Conservation (phyloP, 495 filamentous ascomycete genomes). For the Xylaria longipes region DNA sequence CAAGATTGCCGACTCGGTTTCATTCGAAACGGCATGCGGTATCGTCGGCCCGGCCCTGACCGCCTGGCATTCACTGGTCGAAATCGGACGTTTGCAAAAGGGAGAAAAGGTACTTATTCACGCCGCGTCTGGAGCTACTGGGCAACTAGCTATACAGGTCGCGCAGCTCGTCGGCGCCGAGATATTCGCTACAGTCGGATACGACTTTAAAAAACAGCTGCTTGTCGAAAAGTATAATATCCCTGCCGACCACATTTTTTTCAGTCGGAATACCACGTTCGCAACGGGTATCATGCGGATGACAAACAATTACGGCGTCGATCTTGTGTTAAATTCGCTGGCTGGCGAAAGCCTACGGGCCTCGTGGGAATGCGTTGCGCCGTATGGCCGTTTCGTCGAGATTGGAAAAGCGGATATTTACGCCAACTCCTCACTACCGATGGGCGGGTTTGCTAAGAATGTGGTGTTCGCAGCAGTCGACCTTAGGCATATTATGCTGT, state of each 20-base stretch:
- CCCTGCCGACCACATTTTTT: no score
- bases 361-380: slow-evolving; percentile 1
- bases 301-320: no score
- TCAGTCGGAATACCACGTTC: not conserved
- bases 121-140: not conserved
- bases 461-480: no score
- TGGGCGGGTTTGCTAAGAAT: no score
- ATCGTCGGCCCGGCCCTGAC: no score
- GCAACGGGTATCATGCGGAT: not conserved
- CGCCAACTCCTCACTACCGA: no score
- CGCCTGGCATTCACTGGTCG: not conserved
- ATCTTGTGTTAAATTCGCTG: not conserved
- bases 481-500: no score
- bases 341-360: not conserved
- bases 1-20: no score
- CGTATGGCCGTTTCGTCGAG: not conserved
- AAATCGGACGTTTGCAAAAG: not conserved
- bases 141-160: not conserved
- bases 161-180: not conserved
- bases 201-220: no score
- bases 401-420: no score
- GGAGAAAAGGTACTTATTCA: not conserved
- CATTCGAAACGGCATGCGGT: no score
- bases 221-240: no score
- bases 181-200: not conserved